Evolutionary conservation across 169 alveolate genomes (phyloP).

Genomic region (Cryptosporidium ubiquitum): DNA sequence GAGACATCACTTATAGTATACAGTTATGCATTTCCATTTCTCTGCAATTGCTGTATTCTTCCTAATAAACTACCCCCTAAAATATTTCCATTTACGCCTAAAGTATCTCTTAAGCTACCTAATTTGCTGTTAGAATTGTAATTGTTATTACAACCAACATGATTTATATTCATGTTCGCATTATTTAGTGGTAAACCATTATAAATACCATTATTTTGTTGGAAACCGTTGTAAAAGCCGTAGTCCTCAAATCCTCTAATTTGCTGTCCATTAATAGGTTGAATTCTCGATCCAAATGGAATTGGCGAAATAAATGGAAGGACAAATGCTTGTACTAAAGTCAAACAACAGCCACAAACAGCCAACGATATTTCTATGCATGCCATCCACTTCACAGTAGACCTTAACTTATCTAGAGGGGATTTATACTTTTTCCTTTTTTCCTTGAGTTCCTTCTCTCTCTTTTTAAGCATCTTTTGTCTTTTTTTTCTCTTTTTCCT

Average conservation of each 20-base stretch:
- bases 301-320: conserved; percentile 47
- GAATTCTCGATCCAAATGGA: conserved; percentile 58
- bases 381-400: conserved; percentile 65
- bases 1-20: not conserved
- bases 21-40: not conserved
- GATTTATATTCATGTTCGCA: not conserved
- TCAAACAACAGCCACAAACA: conserved; percentile 57
- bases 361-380: conserved; percentile 57
- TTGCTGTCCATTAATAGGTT: conserved; percentile 1
- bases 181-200: not conserved
- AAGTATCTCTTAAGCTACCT: not conserved
- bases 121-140: not conserved
- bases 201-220: not conserved
- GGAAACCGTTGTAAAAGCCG: not conserved
- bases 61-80: not conserved
- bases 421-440: conserved; percentile 24
- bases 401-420: conserved; percentile 23
- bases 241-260: conserved; percentile 57
- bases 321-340: conserved; percentile 15
- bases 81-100: not conserved
- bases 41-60: not conserved
- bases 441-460: conserved; percentile 10
- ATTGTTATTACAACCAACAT: not conserved
- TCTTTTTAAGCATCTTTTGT: conserved; percentile 15
- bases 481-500: conserved; percentile 28